phyloP scores from a whole-genome alignment of 75 land plant species.

The Chamaecyparis obtusa region DNA sequence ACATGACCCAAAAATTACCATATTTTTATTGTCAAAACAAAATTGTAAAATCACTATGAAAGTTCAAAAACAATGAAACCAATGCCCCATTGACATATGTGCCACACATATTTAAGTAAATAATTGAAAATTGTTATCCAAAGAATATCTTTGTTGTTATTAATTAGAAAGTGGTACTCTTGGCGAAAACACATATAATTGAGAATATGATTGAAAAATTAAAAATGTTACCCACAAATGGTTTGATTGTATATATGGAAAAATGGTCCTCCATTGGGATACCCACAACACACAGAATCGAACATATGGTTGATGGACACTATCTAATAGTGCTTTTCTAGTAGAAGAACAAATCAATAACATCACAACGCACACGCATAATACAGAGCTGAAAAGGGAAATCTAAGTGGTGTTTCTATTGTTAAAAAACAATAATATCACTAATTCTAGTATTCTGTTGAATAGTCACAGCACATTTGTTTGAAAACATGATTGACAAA shows the following conservation, averaged over 20 bases:
- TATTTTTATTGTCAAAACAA: background rate
- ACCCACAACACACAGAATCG: background rate
- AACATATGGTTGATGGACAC: background rate
- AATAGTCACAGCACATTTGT: no score
- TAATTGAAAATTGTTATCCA: background rate
- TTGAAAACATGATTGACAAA: no score
- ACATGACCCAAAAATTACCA: background rate
- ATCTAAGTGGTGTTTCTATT: no score
- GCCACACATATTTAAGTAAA: background rate
- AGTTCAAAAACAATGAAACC: background rate
- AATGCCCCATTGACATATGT: background rate
- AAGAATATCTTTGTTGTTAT: background rate
- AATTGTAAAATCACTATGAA: background rate
- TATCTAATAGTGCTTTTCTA: background rate
- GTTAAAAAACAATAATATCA: no score
- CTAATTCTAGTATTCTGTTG: no score
- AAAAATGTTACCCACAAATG: background rate
- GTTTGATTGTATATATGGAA: background rate
- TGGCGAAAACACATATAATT: background rate
- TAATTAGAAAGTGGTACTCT: background rate
- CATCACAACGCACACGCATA: no score
- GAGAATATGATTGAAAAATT: background rate
- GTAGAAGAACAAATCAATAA: no score
- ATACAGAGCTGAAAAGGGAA: no score
- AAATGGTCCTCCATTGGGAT: background rate